A percentile compares a stretch with the other conserved stretches of the same genome.
phyloP scores from a whole-genome alignment of 2,329 filamentous ascomycete species.

The Pseudogymnoascus sp. region DNA sequence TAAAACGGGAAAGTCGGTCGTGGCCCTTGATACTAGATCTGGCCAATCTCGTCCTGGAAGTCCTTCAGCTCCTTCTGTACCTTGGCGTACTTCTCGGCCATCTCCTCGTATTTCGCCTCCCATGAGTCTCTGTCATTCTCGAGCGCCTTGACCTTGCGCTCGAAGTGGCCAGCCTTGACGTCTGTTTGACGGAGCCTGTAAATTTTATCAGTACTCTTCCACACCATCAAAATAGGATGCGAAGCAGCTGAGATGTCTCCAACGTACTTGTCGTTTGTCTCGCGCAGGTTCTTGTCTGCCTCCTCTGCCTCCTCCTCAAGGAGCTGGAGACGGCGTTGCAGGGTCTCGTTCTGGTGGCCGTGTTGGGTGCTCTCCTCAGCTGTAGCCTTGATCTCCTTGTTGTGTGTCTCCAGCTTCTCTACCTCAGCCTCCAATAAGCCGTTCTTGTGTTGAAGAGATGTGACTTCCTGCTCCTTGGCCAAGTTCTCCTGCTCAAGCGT shows the following conservation, averaged over 20 bases:
- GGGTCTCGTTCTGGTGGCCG: conserved; percentile 82
- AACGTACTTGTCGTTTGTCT: conserved; percentile 96
- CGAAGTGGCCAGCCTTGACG: conserved; percentile 97
- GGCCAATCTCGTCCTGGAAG: conserved; percentile 85
- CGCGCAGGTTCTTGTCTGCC: conserved; percentile 90
- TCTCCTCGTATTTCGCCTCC: conserved; percentile 98
- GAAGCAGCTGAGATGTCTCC: conserved; percentile 10
- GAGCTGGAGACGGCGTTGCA: conserved; percentile 87
- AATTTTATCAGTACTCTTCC: conserved; percentile 11
- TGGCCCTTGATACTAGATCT: conserved; percentile 56
- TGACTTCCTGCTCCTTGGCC: conserved; percentile 96
- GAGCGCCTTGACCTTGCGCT: conserved; percentile 97
- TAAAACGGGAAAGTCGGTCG: not conserved
- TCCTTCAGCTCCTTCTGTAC: conserved; percentile 88
- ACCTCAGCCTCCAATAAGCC: conserved; percentile 81
- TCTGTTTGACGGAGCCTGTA: conserved; percentile 93
- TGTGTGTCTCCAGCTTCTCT: conserved; percentile 78
- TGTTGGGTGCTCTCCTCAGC: conserved; percentile 77
- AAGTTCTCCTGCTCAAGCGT: conserved; percentile 88
- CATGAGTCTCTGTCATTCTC: conserved; percentile 88
- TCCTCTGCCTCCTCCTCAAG: conserved; percentile 97
- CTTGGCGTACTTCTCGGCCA: conserved; percentile 78
- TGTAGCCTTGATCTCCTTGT: conserved; percentile 83
- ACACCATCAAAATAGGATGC: conserved; percentile 11
- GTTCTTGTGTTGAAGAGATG: conserved; percentile 93